Evolutionary conservation across 257 asterid genomes (phyloP), one percentile per base, ranked within the genome.

Genomic region (Misopates orontium): DNA sequence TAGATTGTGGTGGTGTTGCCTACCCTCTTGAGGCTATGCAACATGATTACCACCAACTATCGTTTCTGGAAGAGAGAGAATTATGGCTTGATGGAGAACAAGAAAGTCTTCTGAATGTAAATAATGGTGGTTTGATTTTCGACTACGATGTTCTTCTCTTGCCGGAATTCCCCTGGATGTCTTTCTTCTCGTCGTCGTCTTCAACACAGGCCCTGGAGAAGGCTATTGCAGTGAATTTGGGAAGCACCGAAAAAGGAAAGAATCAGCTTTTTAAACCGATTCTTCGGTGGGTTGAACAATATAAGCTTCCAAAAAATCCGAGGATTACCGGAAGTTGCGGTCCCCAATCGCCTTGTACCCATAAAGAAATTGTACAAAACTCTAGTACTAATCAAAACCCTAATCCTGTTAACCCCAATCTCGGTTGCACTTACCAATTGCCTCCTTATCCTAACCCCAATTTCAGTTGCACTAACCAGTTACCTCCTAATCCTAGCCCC

Each of bases 121-220:
- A 75, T 8, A 76, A 77, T 19, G 83, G 78, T 15, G 57, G 80
- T 64, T 70, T 87, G 32, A 74, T 87, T 51, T 83, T 84, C 74
- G 85, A 76, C 76, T 44, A 21, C 16, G 92, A 87, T 16, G 86
- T 93, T 40, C 88, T 95, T 0, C 76, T 86, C 0, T 70, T 93
- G 6, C 96, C 94, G 8, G 95, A 86, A 40, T 90, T 90, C 40
- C 89, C 91, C 50, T 90, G 96, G 96, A 89, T 89, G 97, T 87
- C 98, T 0, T 91, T 96, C 0, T 89, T 96, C 3, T 91, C 98
- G 0, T 91, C 98, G 0, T 82, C 95, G 5, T 90, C 97, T 0
- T 82, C 97, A 2, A 61, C 82, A 8, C 87, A 80, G 18, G 76
- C 74, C 11, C 62, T 62, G 10, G 11, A 77, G 1, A 62, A 64